Evolutionary conservation across 2,329 filamentous ascomycete species (phyloP), one percentile per base, ranked within the genome.

Genomic region (Fusarium siculi): DNA sequence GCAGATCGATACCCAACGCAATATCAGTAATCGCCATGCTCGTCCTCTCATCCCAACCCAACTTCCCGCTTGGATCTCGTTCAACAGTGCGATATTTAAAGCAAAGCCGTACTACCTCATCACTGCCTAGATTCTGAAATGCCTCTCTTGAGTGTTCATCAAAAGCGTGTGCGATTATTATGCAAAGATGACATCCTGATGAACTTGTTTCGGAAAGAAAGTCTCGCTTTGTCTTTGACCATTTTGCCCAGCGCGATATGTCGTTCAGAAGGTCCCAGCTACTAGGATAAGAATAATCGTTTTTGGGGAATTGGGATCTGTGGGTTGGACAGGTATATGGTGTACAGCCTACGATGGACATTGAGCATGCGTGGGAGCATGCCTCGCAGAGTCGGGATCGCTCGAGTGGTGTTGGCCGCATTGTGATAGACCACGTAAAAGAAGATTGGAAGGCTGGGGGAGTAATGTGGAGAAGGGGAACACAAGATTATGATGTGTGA

Each of bases 361-460:
- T 40, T 3, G 30, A 25, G 32, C 57, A 63, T 19, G 62, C 62
- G 18, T 64, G 62, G 2, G 23, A 34, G 12, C 62, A 64, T 7
- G 25, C 58, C 15, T 16, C 5, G 19, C 62, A 63, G 2, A 64
- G 62, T 1, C 32, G 37, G 1, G 62, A 64, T 28, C 62, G 28
- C 19, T 64, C 44, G 7, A 64, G 36, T 9, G 37, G 39, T 8
- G 15, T 5, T 9, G 44, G 44, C 7, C n/a, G 25, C 58, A 62
- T 63, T 5, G 16, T 7, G 4, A 16, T 15, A 23, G 2, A 12
- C 4, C 15, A 8, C 3, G 8, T 7, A 2, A 21, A 3, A 4
- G n/a, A 19, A 3, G 0, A 8, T 2, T 15, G 0, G 15, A 15
- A 21, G 7, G 2, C 1, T 10, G 1, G 7, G n/a, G n/a, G n/a